Evolutionary conservation across 768 basidiomycete species (phyloP).

Genomic region (Udeniomyces megalosporus): DNA sequence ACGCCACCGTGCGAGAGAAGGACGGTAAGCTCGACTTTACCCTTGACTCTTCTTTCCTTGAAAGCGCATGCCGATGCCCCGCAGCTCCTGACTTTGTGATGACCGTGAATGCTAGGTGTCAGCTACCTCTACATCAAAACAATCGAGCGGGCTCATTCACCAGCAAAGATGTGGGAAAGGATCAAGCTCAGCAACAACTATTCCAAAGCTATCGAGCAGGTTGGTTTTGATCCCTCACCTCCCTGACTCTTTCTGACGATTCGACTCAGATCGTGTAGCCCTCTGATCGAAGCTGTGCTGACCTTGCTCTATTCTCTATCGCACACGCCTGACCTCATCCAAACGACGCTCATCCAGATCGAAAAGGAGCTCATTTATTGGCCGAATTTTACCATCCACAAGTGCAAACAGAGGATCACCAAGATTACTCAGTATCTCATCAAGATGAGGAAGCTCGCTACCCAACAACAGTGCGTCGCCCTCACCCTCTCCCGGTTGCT

Average conservation of each 20-base stretch:
- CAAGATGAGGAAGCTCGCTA: constrained; percentile 82
- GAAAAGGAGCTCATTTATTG: constrained; percentile 91
- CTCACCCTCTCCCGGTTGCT: background rate
- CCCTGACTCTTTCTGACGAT: background rate
- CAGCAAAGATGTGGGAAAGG: constrained; percentile 94
- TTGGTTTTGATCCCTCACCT: constrained; percentile 31
- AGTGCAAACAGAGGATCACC: constrained; percentile 97
- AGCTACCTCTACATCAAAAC: constrained; percentile 94
- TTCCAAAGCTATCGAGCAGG: constrained; percentile 87
- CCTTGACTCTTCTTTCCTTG: background rate
- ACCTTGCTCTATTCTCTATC: background rate
- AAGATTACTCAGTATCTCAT: constrained; percentile 99
- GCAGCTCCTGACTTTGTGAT: background rate
- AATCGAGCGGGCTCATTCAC: constrained; percentile 89
- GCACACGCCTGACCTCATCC: too few species aligned
- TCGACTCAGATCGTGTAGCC: background rate
- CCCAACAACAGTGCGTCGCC: constrained; percentile 58
- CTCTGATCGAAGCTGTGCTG: too few species aligned
- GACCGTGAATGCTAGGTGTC: constrained; percentile 52
- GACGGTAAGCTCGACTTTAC: constrained; percentile 45
- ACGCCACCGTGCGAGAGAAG: constrained; percentile 93
- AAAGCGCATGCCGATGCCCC: background rate
- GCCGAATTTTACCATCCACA: constrained; percentile 94
- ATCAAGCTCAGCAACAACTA: constrained; percentile 88
- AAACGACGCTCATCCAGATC: constrained; percentile 59